Evolutionary conservation across 1,139 yeast genomes (phyloP), one percentile per base, ranked within the genome.

Genomic region (Chernovozyma sophiae-reginae): DNA sequence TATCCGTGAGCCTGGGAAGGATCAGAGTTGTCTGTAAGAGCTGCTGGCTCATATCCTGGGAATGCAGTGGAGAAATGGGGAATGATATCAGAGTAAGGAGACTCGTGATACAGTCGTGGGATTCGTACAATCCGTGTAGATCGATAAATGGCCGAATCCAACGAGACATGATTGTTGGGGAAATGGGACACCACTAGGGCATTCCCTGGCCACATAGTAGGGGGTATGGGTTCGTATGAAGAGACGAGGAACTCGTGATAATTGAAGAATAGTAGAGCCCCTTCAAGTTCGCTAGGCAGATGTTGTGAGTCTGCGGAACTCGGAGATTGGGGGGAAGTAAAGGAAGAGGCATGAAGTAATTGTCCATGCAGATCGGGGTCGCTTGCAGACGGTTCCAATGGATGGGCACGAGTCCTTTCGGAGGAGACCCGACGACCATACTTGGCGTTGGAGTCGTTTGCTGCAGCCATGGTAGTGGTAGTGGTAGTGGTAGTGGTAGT

Each of bases 21-120:
- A 20, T 7, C 23, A 19, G 31, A 10, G 6, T 16, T 19, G 13
- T 11, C 19, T 2, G 39, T 40, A 10, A 63, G 49, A 0, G 87
- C 87, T 1, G 85, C 90, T 1, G 82, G 79, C 49, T 84, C 94
- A 2, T 42, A 45, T 0, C 95, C 94, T 0, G 90, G 94, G 2
- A 69, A 52, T 18, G 48, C 55, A 1, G 58, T 55, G 10, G 86
- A 79, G 50, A 83, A 84, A 48, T 71, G 79, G 1, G 92, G 90
- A 13, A 68, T 62, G 25, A 67, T 49, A 41, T 67, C 70, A 28
- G 58, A 68, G 38, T 51, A 45, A 2, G 35, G 34, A 32, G 42
- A 20, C 30, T 63, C 52, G 38, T 56, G 48, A 44, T 62, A 78
- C 6, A 66, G 43, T 45, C 90, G 51, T 22, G 90, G 90, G 3